Evolutionary conservation across 1,284 basidiomycete species (phyloP), one percentile per base, ranked within the genome.

Genomic region (Microbotryum scabiosae): DNA sequence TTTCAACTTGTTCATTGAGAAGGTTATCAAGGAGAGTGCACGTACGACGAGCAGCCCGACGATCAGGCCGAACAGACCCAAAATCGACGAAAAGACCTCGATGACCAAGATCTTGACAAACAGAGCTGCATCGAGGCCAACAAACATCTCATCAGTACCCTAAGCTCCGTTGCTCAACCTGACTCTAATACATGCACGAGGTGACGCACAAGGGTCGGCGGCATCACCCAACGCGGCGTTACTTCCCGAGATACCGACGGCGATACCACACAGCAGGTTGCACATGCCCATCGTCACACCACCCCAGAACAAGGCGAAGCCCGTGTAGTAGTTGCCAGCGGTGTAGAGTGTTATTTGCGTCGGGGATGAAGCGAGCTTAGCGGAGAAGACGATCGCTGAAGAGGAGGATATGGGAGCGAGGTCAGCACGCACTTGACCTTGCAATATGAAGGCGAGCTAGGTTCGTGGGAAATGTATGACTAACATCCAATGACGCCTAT

Each of bases 91-190:
- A 73, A 96, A 96, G 59, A 96, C 91, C 73, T 96, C 92, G 1
- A 94, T 87, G 60, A 97, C 85, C 60, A 96, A 83, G 64, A 96
- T 89, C 77, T 93, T 94, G 75, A 96, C 90, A 71, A 97, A 96
- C 32, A 96, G 76, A 58, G 85, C 83, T 57, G 25, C 25, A 43
- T 3, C 21, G 18, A 49, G 7, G 21, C 47, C 36, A 46, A 41
- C 36, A 32, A 36, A 32, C 25, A 47, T 23, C 26, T 5, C 28
- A 5, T 46, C 10, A 21, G 30, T 30, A 10, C 18, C 23, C 23
- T 41, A 20, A 23, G 21, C 32, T 49, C 30, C 36, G 14, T 54
- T 5, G 10, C 16, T 48, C 47, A 21, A 23, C 12, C 26, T 20
- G 21, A 21, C 6, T 21, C 45, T 36, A 10, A 25, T 6, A 47